Evolutionary conservation across 2,329 filamentous ascomycete species (phyloP).

Genomic region (Fusarium coffeatum): DNA sequence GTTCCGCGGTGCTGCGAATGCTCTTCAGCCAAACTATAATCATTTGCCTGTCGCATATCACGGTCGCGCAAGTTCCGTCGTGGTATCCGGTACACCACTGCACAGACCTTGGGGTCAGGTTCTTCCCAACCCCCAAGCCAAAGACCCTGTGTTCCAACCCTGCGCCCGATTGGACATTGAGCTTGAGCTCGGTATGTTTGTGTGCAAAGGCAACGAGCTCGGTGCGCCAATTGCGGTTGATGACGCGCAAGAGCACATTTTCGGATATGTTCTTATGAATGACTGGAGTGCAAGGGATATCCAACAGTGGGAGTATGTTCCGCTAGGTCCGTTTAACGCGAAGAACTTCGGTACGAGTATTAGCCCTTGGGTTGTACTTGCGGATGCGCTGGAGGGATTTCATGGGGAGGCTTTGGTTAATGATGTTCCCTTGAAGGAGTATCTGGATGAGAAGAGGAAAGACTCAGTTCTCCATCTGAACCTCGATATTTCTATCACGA

Average conservation of each 20-base stretch:
- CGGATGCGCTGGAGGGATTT: conserved; percentile 63
- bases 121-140: conserved; percentile 59
- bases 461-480: conserved; percentile 54
- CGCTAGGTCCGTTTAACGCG: conserved; percentile 70
- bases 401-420: conserved; percentile 42
- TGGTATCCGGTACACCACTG: conserved; percentile 79
- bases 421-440: conserved; percentile 50
- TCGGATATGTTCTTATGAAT: conserved; percentile 75
- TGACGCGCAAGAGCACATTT: conserved; percentile 75
- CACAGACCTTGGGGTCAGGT: conserved; percentile 80
- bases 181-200: conserved; percentile 80
- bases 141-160: conserved; percentile 67
- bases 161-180: conserved; percentile 77
- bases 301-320: conserved; percentile 70
- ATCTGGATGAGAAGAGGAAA: conserved; percentile 66
- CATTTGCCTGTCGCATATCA: conserved; percentile 86
- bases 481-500: conserved; percentile 54
- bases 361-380: conserved; percentile 71
- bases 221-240: conserved; percentile 73
- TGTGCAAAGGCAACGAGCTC: conserved; percentile 73
- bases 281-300: conserved; percentile 74
- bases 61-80: conserved; percentile 79
- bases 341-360: conserved; percentile 72
- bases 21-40: conserved; percentile 83
- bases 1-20: conserved; percentile 78